Evolutionary conservation across 257 asterid genomes (phyloP), one percentile per base, ranked within the genome.

Genomic region (Solanum pinnatisectum): DNA sequence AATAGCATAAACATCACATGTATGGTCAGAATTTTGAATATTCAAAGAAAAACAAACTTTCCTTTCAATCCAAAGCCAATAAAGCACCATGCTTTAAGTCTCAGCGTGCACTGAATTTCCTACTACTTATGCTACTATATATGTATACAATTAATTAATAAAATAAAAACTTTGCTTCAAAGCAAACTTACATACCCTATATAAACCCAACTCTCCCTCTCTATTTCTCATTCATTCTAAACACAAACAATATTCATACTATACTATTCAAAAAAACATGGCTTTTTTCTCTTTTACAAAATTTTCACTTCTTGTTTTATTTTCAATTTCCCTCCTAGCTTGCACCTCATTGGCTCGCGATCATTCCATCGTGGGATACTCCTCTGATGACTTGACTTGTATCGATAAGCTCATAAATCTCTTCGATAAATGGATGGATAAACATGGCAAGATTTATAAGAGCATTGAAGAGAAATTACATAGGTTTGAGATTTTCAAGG

Each of bases 401-500:
- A 92, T 91, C 20, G 95, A 93, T 86, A 93, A 91, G 84, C 93
- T 94, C 87, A 92, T 93, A 82, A 91, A 93, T 56, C 96, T 93
- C 46, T 94, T 94, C 23, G 94, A 94, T 10, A 87, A 92, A 0
- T 94, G 98, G 96, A 88, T 91, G 2, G 94, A 93, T 12, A 93
- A 90, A 84, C 95, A 93, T 37, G 91, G 93, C 5, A 94, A 93
- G 88, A 86, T 85, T 3, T 94, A 94, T 84, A 52, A 88, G 83
- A 92, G 90, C 73, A 89, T 92, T 16, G 96, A 95, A 70, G 95
- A 95, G 87, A 94, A 95, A 86, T 30, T 95, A 88, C 94, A 91
- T 18, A 93, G 95, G 92, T 94, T 95, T 33, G 95, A 93, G 96
- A 89, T 93, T 63, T 94, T 94, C 46, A 93, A 89, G 90, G 95